These are phyloP conservation scores for Boletus mariae DNA, from an alignment of 1,284 basidiomycete genomes.

Conservation along the genomic window DNA sequence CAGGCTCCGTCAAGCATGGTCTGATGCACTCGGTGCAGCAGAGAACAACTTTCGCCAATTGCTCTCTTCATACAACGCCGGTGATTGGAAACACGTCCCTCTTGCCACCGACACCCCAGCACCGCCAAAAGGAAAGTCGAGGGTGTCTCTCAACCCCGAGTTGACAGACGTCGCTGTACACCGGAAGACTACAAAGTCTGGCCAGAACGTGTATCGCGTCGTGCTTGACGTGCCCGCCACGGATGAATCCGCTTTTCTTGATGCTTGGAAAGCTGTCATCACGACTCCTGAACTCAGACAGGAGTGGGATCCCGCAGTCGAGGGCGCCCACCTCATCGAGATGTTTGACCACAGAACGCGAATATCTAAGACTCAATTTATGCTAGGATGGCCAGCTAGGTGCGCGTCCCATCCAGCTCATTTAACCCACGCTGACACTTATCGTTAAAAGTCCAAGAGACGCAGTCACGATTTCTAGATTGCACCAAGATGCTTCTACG, in stretches of 20 bases:
- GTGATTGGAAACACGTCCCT: conserved; percentile 70
- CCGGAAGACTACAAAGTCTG: conserved; percentile 57
- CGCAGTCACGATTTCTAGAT: conserved; percentile 87
- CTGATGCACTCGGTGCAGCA: conserved; percentile 62
- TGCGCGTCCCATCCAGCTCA: conserved; percentile 40
- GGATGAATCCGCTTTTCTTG: conserved; percentile 63
- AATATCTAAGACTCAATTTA: conserved; percentile 87
- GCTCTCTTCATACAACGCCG: conserved; percentile 56
- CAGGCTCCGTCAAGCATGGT: conserved; percentile 75
- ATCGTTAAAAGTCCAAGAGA: conserved; percentile 70
- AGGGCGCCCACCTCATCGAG: conserved; percentile 80
- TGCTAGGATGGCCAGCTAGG: conserved; percentile 96
- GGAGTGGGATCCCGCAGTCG: conserved; percentile 92
- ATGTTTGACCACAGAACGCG: conserved; percentile 83
- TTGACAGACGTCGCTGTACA: conserved; percentile 66
- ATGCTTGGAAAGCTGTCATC: conserved; percentile 81
- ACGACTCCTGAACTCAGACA: conserved; percentile 81
- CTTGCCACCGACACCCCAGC: conserved; percentile 42
- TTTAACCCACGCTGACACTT: not conserved
- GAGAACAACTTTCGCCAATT: conserved; percentile 69
- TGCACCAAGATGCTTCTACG: conserved; percentile 76
- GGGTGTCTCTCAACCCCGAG: conserved; percentile 51
- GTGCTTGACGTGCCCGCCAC: conserved; percentile 73
- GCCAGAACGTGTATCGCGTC: conserved; percentile 79
- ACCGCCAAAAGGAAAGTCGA: conserved; percentile 59